A percentile compares a stretch with the other conserved stretches of the same genome.
Conservation (phyloP, 1,284 basidiomycete species). For the Phaffia rhodozyma region DNA sequence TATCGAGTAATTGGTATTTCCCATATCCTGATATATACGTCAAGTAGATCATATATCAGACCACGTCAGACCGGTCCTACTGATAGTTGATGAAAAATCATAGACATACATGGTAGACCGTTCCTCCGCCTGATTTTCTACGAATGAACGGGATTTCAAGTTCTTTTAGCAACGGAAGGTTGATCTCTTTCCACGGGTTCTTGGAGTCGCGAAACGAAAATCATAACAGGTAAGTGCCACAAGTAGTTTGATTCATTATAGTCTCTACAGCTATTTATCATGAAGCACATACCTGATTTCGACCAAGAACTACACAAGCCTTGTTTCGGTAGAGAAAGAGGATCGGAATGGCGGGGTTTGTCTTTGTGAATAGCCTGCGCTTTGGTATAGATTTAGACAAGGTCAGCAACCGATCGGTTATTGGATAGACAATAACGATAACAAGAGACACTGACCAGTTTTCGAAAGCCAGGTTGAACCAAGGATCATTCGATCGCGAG, state of each 20-base stretch:
- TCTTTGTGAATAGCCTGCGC: constrained; percentile 69
- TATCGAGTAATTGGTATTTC: constrained; percentile 96
- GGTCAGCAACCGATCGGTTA: constrained; percentile 1
- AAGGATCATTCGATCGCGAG: constrained; percentile 71
- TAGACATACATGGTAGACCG: constrained; percentile 80
- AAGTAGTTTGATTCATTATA: not conserved
- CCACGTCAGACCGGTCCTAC: not conserved
- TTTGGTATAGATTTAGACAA: not conserved
- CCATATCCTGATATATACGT: constrained; percentile 58
- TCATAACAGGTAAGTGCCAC: not conserved
- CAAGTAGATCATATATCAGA: not conserved
- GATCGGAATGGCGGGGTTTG: constrained; percentile 52
- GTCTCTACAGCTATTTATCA: not conserved
- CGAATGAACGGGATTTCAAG: constrained; percentile 67
- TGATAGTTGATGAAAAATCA: not conserved
- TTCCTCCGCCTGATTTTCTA: constrained; percentile 87
- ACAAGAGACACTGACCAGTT: constrained; percentile 56
- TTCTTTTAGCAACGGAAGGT: constrained; percentile 45
- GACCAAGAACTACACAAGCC: constrained; percentile 86
- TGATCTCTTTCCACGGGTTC: constrained; percentile 97
- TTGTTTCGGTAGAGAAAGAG: constrained; percentile 79
- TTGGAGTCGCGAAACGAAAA: constrained; percentile 30
- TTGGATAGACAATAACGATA: constrained; percentile 19
- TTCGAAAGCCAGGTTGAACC: constrained; percentile 87
- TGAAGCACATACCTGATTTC: constrained; percentile 51